phyloP scores from a whole-genome alignment of 306 rosid species.

The Prunus mume region DNA sequence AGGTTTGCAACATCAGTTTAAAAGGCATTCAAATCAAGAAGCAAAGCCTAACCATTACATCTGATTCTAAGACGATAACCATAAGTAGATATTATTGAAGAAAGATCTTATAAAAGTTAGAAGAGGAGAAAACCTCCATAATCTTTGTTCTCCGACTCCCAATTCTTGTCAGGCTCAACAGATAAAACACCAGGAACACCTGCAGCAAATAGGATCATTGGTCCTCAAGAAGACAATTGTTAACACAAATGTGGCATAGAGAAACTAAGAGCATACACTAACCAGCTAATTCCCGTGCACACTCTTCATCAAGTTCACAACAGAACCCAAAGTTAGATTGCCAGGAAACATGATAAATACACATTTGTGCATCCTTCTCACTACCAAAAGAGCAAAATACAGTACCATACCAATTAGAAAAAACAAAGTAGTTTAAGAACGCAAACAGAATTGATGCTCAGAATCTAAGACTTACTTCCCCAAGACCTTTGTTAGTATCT shows the following conservation, averaged over 20 bases:
- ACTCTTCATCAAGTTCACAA: conserved; percentile 79
- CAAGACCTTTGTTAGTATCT: conserved; percentile 67
- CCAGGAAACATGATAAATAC: conserved; percentile 90
- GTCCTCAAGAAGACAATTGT: neutral
- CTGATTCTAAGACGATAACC: neutral
- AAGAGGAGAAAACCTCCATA: conserved; percentile 52
- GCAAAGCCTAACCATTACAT: neutral
- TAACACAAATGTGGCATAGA: neutral
- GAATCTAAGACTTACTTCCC: conserved; percentile 56
- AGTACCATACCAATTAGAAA: conserved; percentile 20
- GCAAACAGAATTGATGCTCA: neutral
- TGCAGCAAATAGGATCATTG: conserved; percentile 33
- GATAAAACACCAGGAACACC: conserved; percentile 79
- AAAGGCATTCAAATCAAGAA: neutral
- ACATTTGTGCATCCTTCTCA: conserved; percentile 87
- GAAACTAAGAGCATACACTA: neutral
- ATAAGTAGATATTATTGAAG: neutral
- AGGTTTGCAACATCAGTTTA: neutral
- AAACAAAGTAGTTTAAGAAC: conserved; percentile 8
- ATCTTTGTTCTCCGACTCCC: conserved; percentile 66
- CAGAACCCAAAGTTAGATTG: conserved; percentile 75
- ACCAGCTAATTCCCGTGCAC: conserved; percentile 70
- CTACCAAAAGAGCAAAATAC: conserved; percentile 36
- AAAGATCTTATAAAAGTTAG: neutral
- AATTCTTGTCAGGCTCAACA: conserved; percentile 55